A percentile compares a stretch with the other conserved stretches of the same genome.
These are phyloP conservation scores for Acacia melanoxylon DNA, from an alignment of 306 rosid species.

Conservation along the genomic window DNA sequence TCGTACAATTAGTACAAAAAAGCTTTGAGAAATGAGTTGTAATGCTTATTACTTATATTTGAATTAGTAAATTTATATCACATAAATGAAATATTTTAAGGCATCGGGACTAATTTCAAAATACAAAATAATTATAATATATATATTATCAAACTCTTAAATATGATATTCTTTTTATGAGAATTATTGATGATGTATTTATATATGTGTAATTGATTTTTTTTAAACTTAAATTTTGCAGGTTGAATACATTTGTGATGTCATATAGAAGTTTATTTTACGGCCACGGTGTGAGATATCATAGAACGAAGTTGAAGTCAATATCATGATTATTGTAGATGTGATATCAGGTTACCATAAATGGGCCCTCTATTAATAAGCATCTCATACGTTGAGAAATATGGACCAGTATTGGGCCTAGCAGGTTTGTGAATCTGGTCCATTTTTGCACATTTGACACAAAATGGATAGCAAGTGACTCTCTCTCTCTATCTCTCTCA, in stretches of 20 bases:
- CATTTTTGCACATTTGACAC: not conserved
- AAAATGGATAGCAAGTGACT: not conserved
- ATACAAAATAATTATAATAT: too few species aligned
- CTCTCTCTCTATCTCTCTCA: too few species aligned
- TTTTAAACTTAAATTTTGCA: too few species aligned
- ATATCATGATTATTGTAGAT: not conserved
- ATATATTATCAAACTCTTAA: too few species aligned
- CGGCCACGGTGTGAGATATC: not conserved
- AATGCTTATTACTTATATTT: not conserved
- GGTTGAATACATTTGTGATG: not conserved
- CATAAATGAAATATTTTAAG: not conserved
- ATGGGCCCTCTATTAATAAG: not conserved
- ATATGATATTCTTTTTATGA: not conserved
- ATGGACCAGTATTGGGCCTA: conserved; percentile 23
- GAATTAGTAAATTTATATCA: not conserved
- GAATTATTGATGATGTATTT: not conserved
- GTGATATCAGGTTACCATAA: not conserved
- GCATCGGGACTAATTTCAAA: not conserved
- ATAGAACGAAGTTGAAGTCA: too few species aligned
- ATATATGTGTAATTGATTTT: not conserved
- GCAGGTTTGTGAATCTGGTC: not conserved
- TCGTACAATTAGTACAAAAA: too few species aligned
- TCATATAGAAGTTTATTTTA: not conserved
- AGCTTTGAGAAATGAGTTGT: too few species aligned
- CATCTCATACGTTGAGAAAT: not conserved